phyloP scores from a whole-genome alignment of 176 grass and related monocot species.

The Zoysia pacifica region DNA sequence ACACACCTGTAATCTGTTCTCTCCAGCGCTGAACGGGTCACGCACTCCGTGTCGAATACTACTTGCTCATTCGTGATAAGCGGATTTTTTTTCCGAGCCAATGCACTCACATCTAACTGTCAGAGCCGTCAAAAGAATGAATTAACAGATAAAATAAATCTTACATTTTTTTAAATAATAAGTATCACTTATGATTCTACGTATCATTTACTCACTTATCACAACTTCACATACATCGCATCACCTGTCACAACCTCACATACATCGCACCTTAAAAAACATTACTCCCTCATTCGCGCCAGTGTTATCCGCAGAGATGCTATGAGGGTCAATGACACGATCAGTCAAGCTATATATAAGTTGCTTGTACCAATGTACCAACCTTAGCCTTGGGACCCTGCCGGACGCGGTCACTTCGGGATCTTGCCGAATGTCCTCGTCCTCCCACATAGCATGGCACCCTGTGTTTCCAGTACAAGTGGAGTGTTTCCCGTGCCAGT shows the following conservation, averaged over 20 bases:
- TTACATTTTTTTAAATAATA: no score
- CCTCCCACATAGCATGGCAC: neutral
- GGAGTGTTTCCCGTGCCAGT: no score
- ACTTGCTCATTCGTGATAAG: neutral
- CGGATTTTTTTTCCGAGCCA: neutral
- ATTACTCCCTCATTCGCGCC: no score
- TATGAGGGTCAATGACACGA: neutral
- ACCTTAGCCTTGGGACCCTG: neutral
- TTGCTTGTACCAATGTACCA: neutral
- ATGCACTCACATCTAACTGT: no score
- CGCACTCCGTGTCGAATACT: neutral
- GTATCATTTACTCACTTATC: no score
- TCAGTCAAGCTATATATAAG: neutral
- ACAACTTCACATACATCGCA: no score
- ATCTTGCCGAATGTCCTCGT: neutral
- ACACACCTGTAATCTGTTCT: conserved; percentile 5
- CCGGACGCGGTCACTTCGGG: neutral
- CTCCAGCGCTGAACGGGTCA: neutral
- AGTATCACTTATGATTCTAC: no score
- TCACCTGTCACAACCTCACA: no score
- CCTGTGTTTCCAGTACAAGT: no score
- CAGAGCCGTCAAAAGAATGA: no score
- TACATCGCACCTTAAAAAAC: no score
- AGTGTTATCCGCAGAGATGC: neutral
- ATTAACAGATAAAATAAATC: no score